phyloP scores from a whole-genome alignment of 768 basidiomycete genomes.

The Pleurotus pulmonarius region DNA sequence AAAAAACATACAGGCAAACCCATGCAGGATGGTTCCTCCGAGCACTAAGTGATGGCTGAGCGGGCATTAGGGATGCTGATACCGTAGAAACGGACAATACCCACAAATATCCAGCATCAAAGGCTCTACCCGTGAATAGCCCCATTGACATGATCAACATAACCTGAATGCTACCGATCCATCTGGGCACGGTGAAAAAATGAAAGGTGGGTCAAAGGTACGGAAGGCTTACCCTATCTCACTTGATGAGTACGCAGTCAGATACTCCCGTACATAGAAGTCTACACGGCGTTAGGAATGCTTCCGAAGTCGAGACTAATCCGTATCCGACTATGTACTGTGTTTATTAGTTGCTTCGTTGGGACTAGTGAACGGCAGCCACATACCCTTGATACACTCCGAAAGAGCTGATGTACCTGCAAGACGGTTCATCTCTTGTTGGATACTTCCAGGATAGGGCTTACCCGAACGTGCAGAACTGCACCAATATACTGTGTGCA shows the following conservation, averaged over 20 bases:
- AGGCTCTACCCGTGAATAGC: constrained; percentile 41
- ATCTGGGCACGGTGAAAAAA: constrained; percentile 16
- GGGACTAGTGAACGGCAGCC: constrained; percentile 11
- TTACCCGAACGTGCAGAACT: constrained; percentile 43
- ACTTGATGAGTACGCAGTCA: constrained; percentile 29
- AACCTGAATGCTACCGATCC: constrained; percentile 47
- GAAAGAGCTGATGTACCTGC: constrained; percentile 32
- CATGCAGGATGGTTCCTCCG: constrained; percentile 22
- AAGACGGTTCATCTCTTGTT: constrained; percentile 3
- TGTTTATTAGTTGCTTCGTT: no score
- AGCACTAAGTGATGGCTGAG: constrained; percentile 24
- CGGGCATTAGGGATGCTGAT: not conserved
- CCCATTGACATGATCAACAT: constrained; percentile 42
- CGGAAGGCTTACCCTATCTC: constrained; percentile 28
- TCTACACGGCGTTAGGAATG: constrained; percentile 21
- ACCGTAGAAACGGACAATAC: constrained; percentile 9
- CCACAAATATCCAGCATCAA: constrained; percentile 53
- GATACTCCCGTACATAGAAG: constrained; percentile 35
- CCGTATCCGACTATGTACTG: not conserved
- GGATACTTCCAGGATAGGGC: not conserved
- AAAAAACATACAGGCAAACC: constrained; percentile 16
- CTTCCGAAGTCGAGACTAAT: not conserved
- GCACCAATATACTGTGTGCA: constrained; percentile 29
- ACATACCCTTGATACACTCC: constrained; percentile 30
- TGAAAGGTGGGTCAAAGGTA: not conserved